These are phyloP conservation scores for Neotropicomus parvogracilis DNA, from an alignment of 1,284 basidiomycete genomes.

Conservation along the genomic window DNA sequence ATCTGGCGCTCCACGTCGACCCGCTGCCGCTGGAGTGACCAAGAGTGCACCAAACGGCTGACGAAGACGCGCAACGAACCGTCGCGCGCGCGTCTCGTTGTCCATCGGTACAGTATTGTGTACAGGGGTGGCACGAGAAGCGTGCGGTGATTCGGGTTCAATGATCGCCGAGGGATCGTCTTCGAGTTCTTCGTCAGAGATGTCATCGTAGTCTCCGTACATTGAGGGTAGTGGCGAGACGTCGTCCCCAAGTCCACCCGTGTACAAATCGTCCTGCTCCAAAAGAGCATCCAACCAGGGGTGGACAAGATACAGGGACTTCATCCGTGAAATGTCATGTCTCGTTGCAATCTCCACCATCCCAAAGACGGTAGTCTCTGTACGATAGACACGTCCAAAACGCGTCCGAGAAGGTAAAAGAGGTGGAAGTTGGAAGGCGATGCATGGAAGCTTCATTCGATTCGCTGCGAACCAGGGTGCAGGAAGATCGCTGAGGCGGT, in stretches of 20 bases:
- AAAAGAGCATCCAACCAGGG: neutral
- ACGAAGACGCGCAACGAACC: neutral
- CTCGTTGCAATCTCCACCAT: neutral
- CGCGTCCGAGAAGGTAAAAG: neutral
- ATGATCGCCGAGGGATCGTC: neutral
- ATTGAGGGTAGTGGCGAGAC: neutral
- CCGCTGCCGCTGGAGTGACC: neutral
- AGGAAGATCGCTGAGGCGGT: neutral
- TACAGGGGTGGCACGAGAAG: neutral
- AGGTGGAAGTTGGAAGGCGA: neutral
- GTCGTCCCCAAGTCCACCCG: neutral
- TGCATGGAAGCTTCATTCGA: constrained; percentile 3
- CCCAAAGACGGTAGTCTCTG: neutral
- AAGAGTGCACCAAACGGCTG: neutral
- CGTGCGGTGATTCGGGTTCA: neutral
- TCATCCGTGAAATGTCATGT: neutral
- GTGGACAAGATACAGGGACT: neutral
- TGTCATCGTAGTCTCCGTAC: neutral
- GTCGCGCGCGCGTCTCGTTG: neutral
- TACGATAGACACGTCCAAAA: neutral
- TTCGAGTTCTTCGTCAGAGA: neutral
- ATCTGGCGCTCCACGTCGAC: neutral
- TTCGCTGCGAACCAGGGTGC: neutral
- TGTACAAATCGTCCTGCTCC: neutral
- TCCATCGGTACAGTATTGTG: neutral